Evolutionary conservation across 495 filamentous ascomycete species (phyloP).

Genomic region (Neurospora africana): DNA sequence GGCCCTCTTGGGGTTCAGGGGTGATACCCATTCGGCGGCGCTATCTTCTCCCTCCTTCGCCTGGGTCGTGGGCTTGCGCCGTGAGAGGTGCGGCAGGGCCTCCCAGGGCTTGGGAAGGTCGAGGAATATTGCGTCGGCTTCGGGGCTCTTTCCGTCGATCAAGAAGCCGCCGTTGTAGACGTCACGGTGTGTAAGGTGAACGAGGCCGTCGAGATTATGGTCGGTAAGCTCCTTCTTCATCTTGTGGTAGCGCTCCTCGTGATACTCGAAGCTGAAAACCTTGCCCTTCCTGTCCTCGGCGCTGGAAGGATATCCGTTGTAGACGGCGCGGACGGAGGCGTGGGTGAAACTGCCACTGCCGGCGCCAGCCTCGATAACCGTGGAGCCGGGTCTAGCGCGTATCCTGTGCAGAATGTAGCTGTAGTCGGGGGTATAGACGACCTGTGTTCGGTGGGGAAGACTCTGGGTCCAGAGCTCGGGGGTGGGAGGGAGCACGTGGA

Average conservation of each 20-base stretch:
- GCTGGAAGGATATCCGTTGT: slow-evolving; percentile 58
- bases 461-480: slow-evolving; percentile 87
- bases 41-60: slow-evolving; percentile 1
- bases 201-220: slow-evolving; percentile 62
- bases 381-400: slow-evolving; percentile 66
- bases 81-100: slow-evolving; percentile 73
- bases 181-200: slow-evolving; percentile 80
- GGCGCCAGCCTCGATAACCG: slow-evolving; percentile 84
- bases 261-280: slow-evolving; percentile 91
- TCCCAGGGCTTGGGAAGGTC: slow-evolving; percentile 92
- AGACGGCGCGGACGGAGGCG: slow-evolving; percentile 76
- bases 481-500: slow-evolving; percentile 82
- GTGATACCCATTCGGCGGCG: slow-evolving; percentile 40
- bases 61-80: slow-evolving; percentile 32
- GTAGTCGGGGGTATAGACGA: slow-evolving; percentile 96
- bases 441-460: slow-evolving; percentile 89
- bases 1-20: slow-evolving; percentile 56
- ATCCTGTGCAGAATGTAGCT: slow-evolving; percentile 88
- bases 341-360: slow-evolving; percentile 95
- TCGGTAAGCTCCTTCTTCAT: slow-evolving; percentile 61
- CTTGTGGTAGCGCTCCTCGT: slow-evolving; percentile 62
- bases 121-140: slow-evolving; percentile 76
- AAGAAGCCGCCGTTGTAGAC: slow-evolving; percentile 84
- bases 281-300: slow-evolving; percentile 46
- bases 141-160: slow-evolving; percentile 45